Base-by-base conservation (phyloP, 345 rosid genomes). In the Cochlearia excelsa region DNA sequence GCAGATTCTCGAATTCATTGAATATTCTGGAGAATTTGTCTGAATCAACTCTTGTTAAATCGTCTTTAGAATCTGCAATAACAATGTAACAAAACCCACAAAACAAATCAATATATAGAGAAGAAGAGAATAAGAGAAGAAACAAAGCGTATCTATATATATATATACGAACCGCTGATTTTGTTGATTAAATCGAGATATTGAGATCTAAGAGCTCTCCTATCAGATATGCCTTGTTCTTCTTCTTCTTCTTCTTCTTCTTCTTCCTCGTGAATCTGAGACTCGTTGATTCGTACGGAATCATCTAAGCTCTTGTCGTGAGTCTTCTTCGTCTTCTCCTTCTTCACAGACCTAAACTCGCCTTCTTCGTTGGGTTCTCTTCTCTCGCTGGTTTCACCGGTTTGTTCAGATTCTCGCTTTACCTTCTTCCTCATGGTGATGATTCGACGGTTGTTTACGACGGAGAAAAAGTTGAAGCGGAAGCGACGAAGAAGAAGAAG, bases 131-230 rank as follows among this genome's bases (percentile, higher is more conserved):
- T 4, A 26, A 30, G 35, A 33, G 27, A 3, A 45, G 61, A 7
- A 5, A 33, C 7, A 31, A 23, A 51, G 51, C 2, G 11, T 10
- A 0, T 5, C 11, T 44, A 6, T 0, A 16, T 16, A 16, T 16
- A 16, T 16, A 16, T 16, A 16, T 16, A 16, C 23, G 3, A 34
- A 90, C 96, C 92, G 27, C 63, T 84, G 59, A 91, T 85, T 69
- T 73, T 75, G 69, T 62, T 73, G 11, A 59, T 70, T 1, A 88
- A 67, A 9, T 76, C 80, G 51, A 73, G 95, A 59, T 88, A 91
- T 59, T 80, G 75, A n/a, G 96, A 88, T 40, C 96, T 80, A 9
- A 91, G 85, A 65, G 70, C 70, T 16, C 96, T 75, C 46, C 90
- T 80, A n/a, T 75, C 79, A n/a, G 59, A 49, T 28, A 65, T 46